Evolutionary conservation across 345 rosid species (phyloP), one percentile per base, ranked within the genome.

Genomic region (Citrus trifoliata): DNA sequence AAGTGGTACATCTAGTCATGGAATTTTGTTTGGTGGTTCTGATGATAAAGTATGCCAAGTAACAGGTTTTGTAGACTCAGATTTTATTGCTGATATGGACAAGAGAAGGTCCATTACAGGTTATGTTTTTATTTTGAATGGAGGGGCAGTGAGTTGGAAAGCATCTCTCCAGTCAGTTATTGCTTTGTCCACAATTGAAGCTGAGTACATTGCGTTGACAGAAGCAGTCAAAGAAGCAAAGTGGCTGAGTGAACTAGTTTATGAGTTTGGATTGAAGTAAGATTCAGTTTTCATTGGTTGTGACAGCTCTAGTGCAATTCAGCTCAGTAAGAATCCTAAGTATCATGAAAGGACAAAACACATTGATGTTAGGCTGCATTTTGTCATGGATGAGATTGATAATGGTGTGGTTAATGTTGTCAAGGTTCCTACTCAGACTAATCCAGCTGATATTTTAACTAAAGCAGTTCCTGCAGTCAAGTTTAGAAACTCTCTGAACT

Each of bases 41-140:
- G 7, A 2, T 0, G 4, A 3, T 0, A 16, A 4, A 0, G 4
- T 3, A 7, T 1, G 21, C 7, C 12, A 32, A 16, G 8, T 28
- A 0, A 0, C 30, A 0, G 38, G 67, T 0, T 63, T 13, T 63
- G 22, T 63, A 0, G 22, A 63, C 38, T 63, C 38, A 6, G 25
- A 58, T 3, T 58, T 18, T 58, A 0, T 0, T 4, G 10, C 9
- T 4, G 10, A 58, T 22, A 9, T 6, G 0, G 24, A 58, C 1
- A 58, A 22, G 10, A 58, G 10, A 6, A 58, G n/a, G 10, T 58
- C 38, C 0, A 6, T 63, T 0, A 30, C 38, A 10, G 10, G 67
- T 0, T 63, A 14, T 63, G 37, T 27, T 1, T 28, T 63, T 4
- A 63, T 8, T 4, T 25, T 14, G 9, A 30, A 4, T 14, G 5